Base-by-base conservation (phyloP, 2,329 filamentous ascomycete species). In the Beauveria rudraprayagi region DNA sequence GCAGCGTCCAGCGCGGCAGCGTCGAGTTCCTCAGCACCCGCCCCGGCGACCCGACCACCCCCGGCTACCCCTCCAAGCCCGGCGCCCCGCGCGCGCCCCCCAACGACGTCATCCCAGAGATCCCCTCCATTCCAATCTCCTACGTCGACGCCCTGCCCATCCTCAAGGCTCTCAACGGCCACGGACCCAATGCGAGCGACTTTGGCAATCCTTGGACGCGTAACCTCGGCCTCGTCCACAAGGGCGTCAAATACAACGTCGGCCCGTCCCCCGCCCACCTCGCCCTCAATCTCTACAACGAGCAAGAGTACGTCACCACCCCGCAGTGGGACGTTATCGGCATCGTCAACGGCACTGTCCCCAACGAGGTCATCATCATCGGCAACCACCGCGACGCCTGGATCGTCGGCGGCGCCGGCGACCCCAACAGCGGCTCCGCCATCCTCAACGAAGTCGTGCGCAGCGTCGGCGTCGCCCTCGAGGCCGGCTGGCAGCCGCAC, bases 381-480 rank as follows among this genome's bases (percentile, higher is more conserved):
- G 92, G 92, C n/a, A 96, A 96, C 69, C 92, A 96, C 70, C 85
- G 92, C 40, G 92, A 96, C 73, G 90, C 92, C 0, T 95, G 91
- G 91, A 88, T 93, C 68, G 87, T 87, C 22, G 91, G 91, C n/a
- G 90, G 91, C 26, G 89, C 90, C 17, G 89, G 81, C 14, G 91
- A 95, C 67, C 91, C 91, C 1, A 93, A 93, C 77, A 90, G 87
- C 64, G 91, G 91, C 63, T 92, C 88, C 17, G 89, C 91, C 4
- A 84, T 87, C 0, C 73, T 95, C 50, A 92, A 91, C 65, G 91
- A 95, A 67, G 85, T 92, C 1, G 82, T 92, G 56, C 83, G 89
- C 58, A 85, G 85, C 55, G 90, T 94, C 65, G 89, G 89, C 26
- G 78, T 83, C 63, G 89, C 90, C 7, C 72, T 92, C 2, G 80